Conservation (phyloP, 352 stramenopile species). For the Aphanomyces euteiches region DNA sequence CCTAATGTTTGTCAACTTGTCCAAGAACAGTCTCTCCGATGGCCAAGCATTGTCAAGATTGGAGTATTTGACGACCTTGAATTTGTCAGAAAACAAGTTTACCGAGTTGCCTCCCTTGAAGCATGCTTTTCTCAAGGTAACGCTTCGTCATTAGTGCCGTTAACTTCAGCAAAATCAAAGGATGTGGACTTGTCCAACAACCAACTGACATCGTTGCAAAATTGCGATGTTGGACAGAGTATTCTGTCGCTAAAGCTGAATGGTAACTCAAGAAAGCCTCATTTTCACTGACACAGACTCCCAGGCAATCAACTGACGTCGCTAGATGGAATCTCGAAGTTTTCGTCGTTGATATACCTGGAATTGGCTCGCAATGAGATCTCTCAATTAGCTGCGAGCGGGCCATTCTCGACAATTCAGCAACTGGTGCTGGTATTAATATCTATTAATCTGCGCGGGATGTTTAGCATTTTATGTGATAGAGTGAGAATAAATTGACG, state of each 20-base stretch:
- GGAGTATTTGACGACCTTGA: conserved; percentile 52
- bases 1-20: conserved; percentile 65
- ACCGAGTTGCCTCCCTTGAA: conserved; percentile 37
- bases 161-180: conserved; percentile 32
- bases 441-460: background rate
- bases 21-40: conserved; percentile 64
- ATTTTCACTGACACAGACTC: background rate
- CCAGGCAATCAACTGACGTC: conserved; percentile 51
- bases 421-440: conserved; percentile 48
- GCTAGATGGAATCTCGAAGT: conserved; percentile 44
- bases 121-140: conserved; percentile 60
- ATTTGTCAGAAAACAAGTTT: conserved; percentile 60
- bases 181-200: conserved; percentile 64
- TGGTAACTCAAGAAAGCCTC: conserved; percentile 51
- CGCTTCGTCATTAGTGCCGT: background rate
- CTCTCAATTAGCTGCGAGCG: conserved; percentile 41
- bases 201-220: conserved; percentile 55
- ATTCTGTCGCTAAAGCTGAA: conserved; percentile 60
- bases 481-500: conserved; percentile 72
- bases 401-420: conserved; percentile 50
- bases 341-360: conserved; percentile 50
- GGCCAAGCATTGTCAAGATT: conserved; percentile 46
- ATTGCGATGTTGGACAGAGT: conserved; percentile 42
- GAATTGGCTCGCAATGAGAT: conserved; percentile 57
- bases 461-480: background rate